Conservation (phyloP, 1,284 basidiomycete species). For the Neotropicomus parvogracilis region DNA sequence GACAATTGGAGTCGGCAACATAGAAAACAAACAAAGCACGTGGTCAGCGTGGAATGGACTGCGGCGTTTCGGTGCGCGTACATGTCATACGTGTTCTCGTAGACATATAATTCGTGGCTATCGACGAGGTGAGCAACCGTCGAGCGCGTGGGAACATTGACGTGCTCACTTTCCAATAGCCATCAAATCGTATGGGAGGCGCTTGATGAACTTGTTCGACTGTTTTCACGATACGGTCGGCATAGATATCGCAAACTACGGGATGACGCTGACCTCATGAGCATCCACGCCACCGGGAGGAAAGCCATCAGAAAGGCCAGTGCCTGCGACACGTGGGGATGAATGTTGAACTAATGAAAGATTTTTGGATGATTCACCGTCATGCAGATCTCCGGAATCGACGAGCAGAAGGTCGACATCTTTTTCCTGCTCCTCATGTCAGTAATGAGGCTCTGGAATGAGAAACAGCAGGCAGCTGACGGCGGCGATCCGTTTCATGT, state of each 20-base stretch:
- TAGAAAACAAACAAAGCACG: neutral
- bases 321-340: slow-evolving; percentile 39
- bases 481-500: slow-evolving; percentile 73
- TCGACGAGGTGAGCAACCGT: slow-evolving; percentile 11
- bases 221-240: slow-evolving; percentile 25
- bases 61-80: slow-evolving; percentile 32
- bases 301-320: slow-evolving; percentile 71
- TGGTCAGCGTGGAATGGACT: slow-evolving; percentile 11
- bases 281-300: slow-evolving; percentile 68
- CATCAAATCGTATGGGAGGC: slow-evolving; percentile 80
- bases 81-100: slow-evolving; percentile 74
- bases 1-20: neutral
- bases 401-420: slow-evolving; percentile 69
- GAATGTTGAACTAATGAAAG: neutral
- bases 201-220: slow-evolving; percentile 69
- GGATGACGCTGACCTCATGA: slow-evolving; percentile 49
- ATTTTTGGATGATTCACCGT: slow-evolving; percentile 44
- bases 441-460: neutral
- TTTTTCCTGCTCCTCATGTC: slow-evolving; percentile 42
- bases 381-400: slow-evolving; percentile 77
- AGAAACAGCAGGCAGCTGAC: slow-evolving; percentile 32
- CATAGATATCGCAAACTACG: neutral
- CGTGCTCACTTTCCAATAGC: slow-evolving; percentile 72
- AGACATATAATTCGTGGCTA: slow-evolving; percentile 83
- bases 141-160: neutral